Base-by-base conservation (phyloP, 2,329 filamentous ascomycete species). In the Colletotrichum musae region DNA sequence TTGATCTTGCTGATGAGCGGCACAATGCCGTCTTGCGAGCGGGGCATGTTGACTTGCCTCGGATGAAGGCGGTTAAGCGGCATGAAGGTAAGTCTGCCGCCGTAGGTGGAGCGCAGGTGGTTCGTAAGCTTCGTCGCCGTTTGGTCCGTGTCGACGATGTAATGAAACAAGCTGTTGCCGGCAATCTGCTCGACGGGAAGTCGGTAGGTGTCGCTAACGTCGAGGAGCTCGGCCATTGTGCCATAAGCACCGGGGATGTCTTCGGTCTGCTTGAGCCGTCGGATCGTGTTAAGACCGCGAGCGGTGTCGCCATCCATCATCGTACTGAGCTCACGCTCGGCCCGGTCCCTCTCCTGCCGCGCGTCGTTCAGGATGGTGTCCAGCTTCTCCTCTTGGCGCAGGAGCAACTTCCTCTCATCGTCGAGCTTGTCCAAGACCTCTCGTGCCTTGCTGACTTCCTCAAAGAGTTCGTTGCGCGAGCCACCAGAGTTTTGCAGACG, bases 61-160 rank as follows among this genome's bases (percentile, higher is more conserved):
- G 91, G 88, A 61, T 90, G 90, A 41, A 99, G 84, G 72, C 95
- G 91, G 72, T 94, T 95, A 21, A 99, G 85, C 0, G 96, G 96
- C 87, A 98, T 95, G 76, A 98, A 98, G 0, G 97, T 99, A 18
- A 99, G 88, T 77, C 96, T 90, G 13, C 96, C 96, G 16, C 93
- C 92, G 70, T 91, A 92, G 73, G 94, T 90, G 72, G 91, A 91
- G 77, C 94, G 92, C 32, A 99, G 85, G 15, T 91, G 88, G 73
- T 95, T 92, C 51, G 96, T 90, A 41, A 98, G 88, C 73, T 90
- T 89, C 1, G 93, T 94, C 1, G 95, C 94, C 0, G 95, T 98
- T 48, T 93, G 90, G 70, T 97, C 94, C 58, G 92, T 95, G 78
- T 99, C 95, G 51, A 98, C 95, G 12, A 99, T 91, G 73, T 97